These are phyloP conservation scores for Diospyros lotus DNA, from an alignment of 148 eudicot genomes.

Conservation along the genomic window DNA sequence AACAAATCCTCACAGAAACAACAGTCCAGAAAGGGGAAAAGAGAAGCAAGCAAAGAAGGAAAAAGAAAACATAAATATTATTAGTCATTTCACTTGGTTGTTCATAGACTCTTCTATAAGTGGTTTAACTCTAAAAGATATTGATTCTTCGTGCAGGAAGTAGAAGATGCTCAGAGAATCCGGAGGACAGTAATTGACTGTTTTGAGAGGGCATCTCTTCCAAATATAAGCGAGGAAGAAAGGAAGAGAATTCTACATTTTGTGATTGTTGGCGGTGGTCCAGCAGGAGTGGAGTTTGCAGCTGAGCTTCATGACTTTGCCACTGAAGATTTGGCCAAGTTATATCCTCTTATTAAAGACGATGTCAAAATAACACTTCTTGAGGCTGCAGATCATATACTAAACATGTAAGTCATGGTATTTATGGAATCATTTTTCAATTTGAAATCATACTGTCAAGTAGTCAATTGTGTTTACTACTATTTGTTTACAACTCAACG, in stretches of 20 bases:
- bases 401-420: slow-evolving; percentile 20
- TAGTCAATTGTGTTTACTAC: background rate
- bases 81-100: background rate
- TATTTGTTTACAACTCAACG: background rate
- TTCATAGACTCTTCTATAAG: background rate
- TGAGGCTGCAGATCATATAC: slow-evolving; percentile 23
- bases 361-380: slow-evolving; percentile 26
- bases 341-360: slow-evolving; percentile 17
- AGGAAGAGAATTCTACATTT: slow-evolving; percentile 23
- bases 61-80: background rate
- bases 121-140: background rate
- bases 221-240: slow-evolving; percentile 21
- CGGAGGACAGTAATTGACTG: slow-evolving; percentile 25
- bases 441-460: background rate
- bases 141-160: slow-evolving; percentile 17
- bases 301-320: slow-evolving; percentile 25
- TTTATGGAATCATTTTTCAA: background rate
- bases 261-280: slow-evolving; percentile 28
- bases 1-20: too few species aligned
- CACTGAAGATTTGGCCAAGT: slow-evolving; percentile 16
- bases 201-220: slow-evolving; percentile 25
- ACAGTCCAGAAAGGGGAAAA: too few species aligned
- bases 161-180: slow-evolving; percentile 28
- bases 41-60: too few species aligned
- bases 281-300: slow-evolving; percentile 25